A percentile compares a stretch with the other conserved stretches of the same genome.
Conservation (phyloP, 1,284 basidiomycete genomes). For the Heliocybe sulcata region DNA sequence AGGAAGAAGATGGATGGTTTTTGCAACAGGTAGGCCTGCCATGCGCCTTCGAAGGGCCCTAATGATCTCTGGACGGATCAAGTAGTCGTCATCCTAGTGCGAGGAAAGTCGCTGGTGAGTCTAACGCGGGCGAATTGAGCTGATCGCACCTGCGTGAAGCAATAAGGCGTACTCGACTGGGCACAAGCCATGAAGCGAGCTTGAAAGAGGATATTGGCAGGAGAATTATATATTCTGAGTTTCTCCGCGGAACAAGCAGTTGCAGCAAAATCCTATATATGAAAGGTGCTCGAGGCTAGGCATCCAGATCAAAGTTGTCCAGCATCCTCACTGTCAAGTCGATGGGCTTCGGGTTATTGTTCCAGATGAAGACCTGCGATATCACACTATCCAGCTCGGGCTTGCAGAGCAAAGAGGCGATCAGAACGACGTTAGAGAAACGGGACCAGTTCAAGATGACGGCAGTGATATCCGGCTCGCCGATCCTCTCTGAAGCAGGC, state of each 20-base stretch:
- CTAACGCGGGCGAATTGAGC: background rate
- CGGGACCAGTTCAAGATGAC: slow-evolving; percentile 62
- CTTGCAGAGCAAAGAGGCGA: slow-evolving; percentile 44
- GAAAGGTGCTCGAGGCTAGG: slow-evolving; percentile 3
- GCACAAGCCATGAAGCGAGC: slow-evolving; percentile 58
- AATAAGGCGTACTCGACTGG: slow-evolving; percentile 42
- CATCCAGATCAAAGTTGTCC: slow-evolving; percentile 3
- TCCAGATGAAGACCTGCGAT: slow-evolving; percentile 51
- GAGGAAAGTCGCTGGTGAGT: slow-evolving; percentile 2
- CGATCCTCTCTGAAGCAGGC: background rate
- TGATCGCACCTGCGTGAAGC: slow-evolving; percentile 51
- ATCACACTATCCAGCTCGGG: slow-evolving; percentile 39
- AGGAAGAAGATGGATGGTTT: slow-evolving; percentile 48
- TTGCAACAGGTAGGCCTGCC: slow-evolving; percentile 13
- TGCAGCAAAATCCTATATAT: slow-evolving; percentile 36
- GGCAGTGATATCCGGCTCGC: slow-evolving; percentile 35
- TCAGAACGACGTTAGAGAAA: slow-evolving; percentile 49
- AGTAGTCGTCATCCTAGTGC: slow-evolving; percentile 60
- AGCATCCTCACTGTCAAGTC: slow-evolving; percentile 29
- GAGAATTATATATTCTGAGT: slow-evolving; percentile 51
- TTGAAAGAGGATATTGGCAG: slow-evolving; percentile 52
- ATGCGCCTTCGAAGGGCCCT: slow-evolving; percentile 37
- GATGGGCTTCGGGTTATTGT: slow-evolving; percentile 45
- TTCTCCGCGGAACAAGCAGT: slow-evolving; percentile 36
- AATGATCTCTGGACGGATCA: slow-evolving; percentile 51